Base-by-base conservation (phyloP, 1,139 yeast genomes). In the Suhomyces choctaworum region DNA sequence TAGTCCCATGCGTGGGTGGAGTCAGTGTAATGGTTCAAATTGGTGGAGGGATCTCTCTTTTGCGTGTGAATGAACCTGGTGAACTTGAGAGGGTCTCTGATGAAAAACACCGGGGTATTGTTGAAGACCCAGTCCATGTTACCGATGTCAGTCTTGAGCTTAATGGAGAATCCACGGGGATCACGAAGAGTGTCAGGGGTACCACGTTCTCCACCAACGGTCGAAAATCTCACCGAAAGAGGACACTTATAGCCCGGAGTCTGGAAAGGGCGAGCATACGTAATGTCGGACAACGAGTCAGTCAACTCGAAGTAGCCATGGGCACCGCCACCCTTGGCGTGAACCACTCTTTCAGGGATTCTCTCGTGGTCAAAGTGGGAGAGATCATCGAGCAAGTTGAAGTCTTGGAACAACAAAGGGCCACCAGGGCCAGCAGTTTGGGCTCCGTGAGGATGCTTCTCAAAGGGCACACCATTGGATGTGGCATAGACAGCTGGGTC, bases 41-140 rank as follows among this genome's bases (percentile, higher is more conserved):
- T 83, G 29, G 94, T 84, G 62, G 84, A 78, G 25, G 95, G 95
- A 66, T 83, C 78, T 60, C 86, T 64, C 74, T 80, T 80, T 60
- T 80, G 87, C 22, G 81, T 73, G 53, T 77, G 82, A 46, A 76
- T 77, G 46, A 76, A 76, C 40, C 68, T 74, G 22, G 80, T 74
- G 60, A 76, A 76, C 60, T 76, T 76, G 38, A 67, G 55, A n/a
- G 82, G 82, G 50, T 77, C 81, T 50, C 82, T 66, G 41, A 77
- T 56, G 56, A 77, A 77, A 55, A 77, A 77, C 15, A 76, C 63
- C 4, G 82, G 82, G 10, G 82, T 77, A 53, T 77, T 77, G 61
- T 77, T 77, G 59, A 72, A 76, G 16, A 77, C 82, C 77, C 78
- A 75, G 53, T 77, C 82, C 58, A 74, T 55, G 52, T 76, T 75